These are phyloP conservation scores for Cladosporium sp. DNA, from an alignment of 2,329 filamentous ascomycete genomes.

Conservation along the genomic window DNA sequence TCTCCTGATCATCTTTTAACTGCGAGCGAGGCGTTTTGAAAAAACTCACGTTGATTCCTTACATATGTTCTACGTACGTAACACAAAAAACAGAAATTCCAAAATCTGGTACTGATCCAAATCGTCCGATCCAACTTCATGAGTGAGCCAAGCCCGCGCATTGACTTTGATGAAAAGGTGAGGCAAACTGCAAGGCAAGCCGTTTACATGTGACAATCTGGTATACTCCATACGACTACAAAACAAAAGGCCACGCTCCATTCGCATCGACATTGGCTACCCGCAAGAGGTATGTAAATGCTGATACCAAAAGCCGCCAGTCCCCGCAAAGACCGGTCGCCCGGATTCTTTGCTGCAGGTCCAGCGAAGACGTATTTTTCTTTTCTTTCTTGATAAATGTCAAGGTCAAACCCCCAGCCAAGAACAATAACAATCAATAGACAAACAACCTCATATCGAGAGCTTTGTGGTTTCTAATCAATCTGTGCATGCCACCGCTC, in stretches of 20 bases:
- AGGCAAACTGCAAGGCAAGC: too few species aligned
- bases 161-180: too few species aligned
- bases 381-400: neutral
- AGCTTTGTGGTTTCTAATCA: slow-evolving; percentile 10
- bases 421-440: neutral
- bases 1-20: neutral
- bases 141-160: too few species aligned
- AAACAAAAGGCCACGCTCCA: neutral
- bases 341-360: neutral
- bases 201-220: neutral
- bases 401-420: neutral
- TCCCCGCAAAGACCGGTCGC: neutral
- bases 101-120: too few species aligned
- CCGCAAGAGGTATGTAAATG: neutral
- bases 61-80: neutral
- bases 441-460: neutral
- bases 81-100: neutral
- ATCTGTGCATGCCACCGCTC: slow-evolving; percentile 5
- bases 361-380: slow-evolving; percentile 3
- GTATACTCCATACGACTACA: slow-evolving; percentile 2
- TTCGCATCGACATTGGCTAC: neutral
- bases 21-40: neutral
- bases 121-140: too few species aligned
- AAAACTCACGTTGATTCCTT: too few species aligned
- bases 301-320: neutral